These are phyloP conservation scores for Solanum chmielewskii DNA, from an alignment of 257 asterid genomes.

Conservation along the genomic window DNA sequence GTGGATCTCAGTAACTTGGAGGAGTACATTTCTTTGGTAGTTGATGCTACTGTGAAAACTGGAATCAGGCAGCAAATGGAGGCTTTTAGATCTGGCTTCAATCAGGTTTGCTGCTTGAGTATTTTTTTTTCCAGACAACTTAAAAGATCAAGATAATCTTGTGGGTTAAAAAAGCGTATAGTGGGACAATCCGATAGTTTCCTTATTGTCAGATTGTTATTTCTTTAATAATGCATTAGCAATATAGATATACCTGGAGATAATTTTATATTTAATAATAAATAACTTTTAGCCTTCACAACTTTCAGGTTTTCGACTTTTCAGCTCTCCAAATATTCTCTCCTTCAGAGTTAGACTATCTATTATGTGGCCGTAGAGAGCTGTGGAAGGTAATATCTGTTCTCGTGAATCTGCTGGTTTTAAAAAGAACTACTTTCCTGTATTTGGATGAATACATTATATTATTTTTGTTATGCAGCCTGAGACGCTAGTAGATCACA, in stretches of 20 bases:
- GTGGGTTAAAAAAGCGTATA: not conserved
- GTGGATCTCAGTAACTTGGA: constrained; percentile 53
- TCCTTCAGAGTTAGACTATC: constrained; percentile 78
- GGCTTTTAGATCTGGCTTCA: constrained; percentile 71
- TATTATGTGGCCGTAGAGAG: constrained; percentile 93
- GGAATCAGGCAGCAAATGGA: constrained; percentile 57
- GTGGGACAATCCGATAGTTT: not conserved
- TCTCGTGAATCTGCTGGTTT: not conserved
- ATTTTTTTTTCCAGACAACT: not conserved
- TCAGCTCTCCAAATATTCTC: constrained; percentile 80
- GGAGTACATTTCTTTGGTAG: constrained; percentile 56
- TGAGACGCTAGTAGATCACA: constrained; percentile 78
- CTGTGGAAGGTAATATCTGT: constrained; percentile 68
- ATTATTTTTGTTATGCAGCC: constrained; percentile 41
- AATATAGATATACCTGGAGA: not conserved
- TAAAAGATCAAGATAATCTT: not conserved
- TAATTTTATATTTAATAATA: not conserved
- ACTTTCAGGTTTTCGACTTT: constrained; percentile 70
- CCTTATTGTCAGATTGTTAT: not conserved
- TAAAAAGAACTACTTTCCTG: not conserved
- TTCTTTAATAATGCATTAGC: not conserved
- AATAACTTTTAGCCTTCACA: not conserved
- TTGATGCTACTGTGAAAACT: constrained; percentile 55
- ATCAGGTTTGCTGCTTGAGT: constrained; percentile 35
- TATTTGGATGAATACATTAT: not conserved